Conservation (phyloP, 2,329 filamentous ascomycete species). For the Aureobasidium subglaciale region DNA sequence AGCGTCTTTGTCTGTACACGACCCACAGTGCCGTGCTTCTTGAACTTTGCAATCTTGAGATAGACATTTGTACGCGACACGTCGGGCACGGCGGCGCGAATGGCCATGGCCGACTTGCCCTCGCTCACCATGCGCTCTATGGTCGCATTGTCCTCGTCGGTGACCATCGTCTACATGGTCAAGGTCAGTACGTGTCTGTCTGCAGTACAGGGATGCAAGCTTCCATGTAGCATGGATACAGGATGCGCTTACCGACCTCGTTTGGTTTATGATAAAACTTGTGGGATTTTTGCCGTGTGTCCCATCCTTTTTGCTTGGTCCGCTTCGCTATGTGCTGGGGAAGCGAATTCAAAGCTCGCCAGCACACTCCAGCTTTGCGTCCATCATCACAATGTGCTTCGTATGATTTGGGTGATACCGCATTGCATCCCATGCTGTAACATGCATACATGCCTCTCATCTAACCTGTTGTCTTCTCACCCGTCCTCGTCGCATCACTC, state of each 20-base stretch:
- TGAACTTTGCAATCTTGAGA: constrained; percentile 16
- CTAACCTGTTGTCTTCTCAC: background rate
- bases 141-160: constrained; percentile 13
- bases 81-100: constrained; percentile 15
- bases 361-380: background rate
- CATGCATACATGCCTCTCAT: background rate
- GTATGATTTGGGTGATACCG: background rate
- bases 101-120: constrained; percentile 14
- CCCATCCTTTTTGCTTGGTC: constrained; percentile 1
- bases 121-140: constrained; percentile 15
- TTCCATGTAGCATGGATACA: background rate
- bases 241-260: constrained; percentile 4
- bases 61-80: constrained; percentile 17
- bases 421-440: background rate
- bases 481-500: background rate
- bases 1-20: constrained; percentile 16
- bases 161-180: constrained; percentile 11
- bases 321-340: background rate
- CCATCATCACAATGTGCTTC: background rate
- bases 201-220: background rate
- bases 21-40: constrained; percentile 15
- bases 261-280: constrained; percentile 1
- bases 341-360: background rate
- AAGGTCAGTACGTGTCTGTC: background rate
- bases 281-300: constrained; percentile 6